Percentiles rank a stretch among this genome's conserved stretches.
Conservation (phyloP, 2,329 filamentous ascomycete genomes). For the Cryphonectria radicalis region DNA sequence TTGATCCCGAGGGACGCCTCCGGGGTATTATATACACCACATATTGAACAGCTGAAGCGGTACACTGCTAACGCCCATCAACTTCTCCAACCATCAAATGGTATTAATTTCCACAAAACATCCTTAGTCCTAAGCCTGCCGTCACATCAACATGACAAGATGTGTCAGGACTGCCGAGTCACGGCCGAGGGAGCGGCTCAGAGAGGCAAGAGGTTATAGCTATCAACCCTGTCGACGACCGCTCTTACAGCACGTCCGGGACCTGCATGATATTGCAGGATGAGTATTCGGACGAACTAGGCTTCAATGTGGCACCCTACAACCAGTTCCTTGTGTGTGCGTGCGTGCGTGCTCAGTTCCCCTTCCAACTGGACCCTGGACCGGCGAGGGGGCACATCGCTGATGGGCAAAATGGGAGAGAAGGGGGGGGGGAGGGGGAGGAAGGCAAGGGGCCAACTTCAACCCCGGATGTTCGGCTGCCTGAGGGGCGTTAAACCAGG, state of each 20-base stretch:
- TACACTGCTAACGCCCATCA: slow-evolving; percentile 4
- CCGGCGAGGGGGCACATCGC: background rate
- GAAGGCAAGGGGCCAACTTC: background rate
- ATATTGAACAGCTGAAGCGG: background rate
- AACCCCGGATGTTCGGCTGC: background rate
- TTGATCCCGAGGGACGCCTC: slow-evolving; percentile 2
- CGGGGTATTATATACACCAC: slow-evolving; percentile 13
- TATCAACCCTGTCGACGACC: slow-evolving; percentile 6
- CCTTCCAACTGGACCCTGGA: background rate
- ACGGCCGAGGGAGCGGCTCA: slow-evolving; percentile 21
- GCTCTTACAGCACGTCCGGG: background rate
- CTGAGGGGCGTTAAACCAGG: background rate
- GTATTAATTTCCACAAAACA: background rate
- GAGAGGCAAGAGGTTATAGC: background rate
- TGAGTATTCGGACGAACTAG: background rate
- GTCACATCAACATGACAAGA: slow-evolving; percentile 7
- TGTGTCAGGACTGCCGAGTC: slow-evolving; percentile 13
- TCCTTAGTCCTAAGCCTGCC: slow-evolving; percentile 6
- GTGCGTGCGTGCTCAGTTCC: background rate
- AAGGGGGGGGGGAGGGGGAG: too few species aligned
- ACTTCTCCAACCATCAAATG: slow-evolving; percentile 3
- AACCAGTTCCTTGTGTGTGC: background rate
- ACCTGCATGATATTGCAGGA: slow-evolving; percentile 18
- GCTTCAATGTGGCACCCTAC: slow-evolving; percentile 8
- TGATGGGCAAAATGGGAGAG: slow-evolving; percentile 14